phyloP scores from a whole-genome alignment of 768 basidiomycete genomes.

The Lactarius evosmus region DNA sequence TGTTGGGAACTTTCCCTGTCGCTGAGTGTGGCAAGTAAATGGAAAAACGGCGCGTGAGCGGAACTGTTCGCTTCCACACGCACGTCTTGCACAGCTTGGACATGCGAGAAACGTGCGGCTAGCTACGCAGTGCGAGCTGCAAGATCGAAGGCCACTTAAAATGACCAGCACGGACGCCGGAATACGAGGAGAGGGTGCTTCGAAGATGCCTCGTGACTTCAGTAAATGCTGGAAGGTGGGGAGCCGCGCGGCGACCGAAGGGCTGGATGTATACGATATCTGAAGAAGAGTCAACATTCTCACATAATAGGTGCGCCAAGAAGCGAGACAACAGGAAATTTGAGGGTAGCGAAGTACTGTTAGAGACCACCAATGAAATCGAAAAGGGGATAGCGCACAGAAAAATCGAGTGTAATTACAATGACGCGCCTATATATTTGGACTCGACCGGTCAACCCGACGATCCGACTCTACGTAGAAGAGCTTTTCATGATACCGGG shows the following conservation, averaged over 20 bases:
- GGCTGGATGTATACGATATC: slow-evolving; percentile 71
- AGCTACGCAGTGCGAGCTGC: slow-evolving; percentile 59
- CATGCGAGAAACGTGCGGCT: slow-evolving; percentile 41
- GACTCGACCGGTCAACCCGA: no score
- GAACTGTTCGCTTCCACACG: slow-evolving; percentile 65
- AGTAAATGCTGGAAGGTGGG: slow-evolving; percentile 94
- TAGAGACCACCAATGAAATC: no score
- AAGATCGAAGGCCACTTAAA: slow-evolving; percentile 87
- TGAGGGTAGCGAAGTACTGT: no score
- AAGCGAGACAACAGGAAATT: no score
- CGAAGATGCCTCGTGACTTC: slow-evolving; percentile 86
- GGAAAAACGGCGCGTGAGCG: slow-evolving; percentile 63
- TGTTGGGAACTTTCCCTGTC: background rate
- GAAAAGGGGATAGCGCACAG: no score
- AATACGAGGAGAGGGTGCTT: slow-evolving; percentile 84
- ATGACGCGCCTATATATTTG: no score
- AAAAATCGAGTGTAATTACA: no score
- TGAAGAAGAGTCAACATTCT: no score
- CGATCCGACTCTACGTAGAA: no score
- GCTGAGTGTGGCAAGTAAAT: slow-evolving; percentile 52
- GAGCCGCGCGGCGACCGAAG: slow-evolving; percentile 68
- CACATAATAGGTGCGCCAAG: no score
- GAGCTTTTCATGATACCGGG: no score
- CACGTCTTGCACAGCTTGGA: slow-evolving; percentile 57
- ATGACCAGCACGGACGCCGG: slow-evolving; percentile 88